Evolutionary conservation across 306 rosid genomes (phyloP), one percentile per base, ranked within the genome.

Genomic region (Gleditsia sinensis): DNA sequence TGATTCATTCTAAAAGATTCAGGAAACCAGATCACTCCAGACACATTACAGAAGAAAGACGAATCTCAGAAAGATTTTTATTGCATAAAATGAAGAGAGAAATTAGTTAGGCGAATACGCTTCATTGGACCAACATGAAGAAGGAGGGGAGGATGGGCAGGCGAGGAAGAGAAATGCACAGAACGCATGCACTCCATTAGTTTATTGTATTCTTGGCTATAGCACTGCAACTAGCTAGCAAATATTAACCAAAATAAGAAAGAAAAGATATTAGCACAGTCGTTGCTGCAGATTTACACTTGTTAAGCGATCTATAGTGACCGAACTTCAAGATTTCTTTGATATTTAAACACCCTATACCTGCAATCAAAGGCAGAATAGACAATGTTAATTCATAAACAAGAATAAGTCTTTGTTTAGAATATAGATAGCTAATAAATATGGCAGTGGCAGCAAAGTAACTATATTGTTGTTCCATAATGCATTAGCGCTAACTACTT

Each of bases 201-300:
- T 53, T 78, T 80, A 81, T 79, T 75, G 54, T 77, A 69, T 80
- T 56, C 39, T 42, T 72, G n/a, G 59, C 70, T 69, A 51, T 33
- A 43, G 12, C 17, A 75, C 81, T 71, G 76, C 72, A 81, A 78
- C 82, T 77, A 78, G 57, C 81, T 67, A 80, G 59, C 28, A 75
- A 50, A n/a, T n/a, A n/a, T n/a, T n/a, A n/a, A n/a, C n/a, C n/a
- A 79, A 71, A 70, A 20, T 53, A 58, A 71, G 36, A 54, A 54
- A 48, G 28, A 62, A 69, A 48, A 70, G 51, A 64, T 75, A 24
- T 61, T 61, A 66, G 83, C 76, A 62, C 59, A 59, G 81, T 69
- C 86, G 43, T 72, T 72, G 25, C 77, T 75, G 86, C 73, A 79
- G 89, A 90, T 86, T 78, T 88, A 83, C 88, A 84, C 82, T 86